phyloP scores from a whole-genome alignment of 2,329 filamentous ascomycete species.

The Monilinia aucupariae region DNA sequence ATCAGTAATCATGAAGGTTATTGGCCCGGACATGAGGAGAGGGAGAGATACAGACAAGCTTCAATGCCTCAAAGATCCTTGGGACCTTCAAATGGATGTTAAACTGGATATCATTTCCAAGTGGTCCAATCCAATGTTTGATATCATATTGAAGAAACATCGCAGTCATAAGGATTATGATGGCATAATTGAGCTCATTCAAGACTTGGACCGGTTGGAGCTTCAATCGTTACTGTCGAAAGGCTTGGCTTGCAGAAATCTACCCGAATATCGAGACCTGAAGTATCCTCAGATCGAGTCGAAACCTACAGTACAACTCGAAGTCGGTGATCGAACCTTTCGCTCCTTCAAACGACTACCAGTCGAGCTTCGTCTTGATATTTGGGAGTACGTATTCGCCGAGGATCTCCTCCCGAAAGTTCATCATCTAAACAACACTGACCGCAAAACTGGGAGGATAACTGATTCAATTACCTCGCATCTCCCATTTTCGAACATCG shows the following conservation, averaged over 20 bases:
- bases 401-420: constrained; percentile 5
- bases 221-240: not conserved
- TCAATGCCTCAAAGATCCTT: not conserved
- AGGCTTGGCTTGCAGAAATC: constrained; percentile 8
- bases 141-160: not conserved
- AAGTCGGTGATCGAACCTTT: not conserved
- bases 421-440: not conserved
- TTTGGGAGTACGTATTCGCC: constrained; percentile 9
- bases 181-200: not conserved
- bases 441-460: not conserved
- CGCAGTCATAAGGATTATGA: not conserved
- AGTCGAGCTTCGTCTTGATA: constrained; percentile 2
- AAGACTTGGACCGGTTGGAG: not conserved
- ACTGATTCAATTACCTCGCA: constrained; percentile 8
- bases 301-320: too few species aligned
- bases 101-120: constrained; percentile 7
- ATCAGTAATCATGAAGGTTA: constrained; percentile 4
- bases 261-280: constrained; percentile 3
- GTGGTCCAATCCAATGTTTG: constrained; percentile 4
- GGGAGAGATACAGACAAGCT: not conserved
- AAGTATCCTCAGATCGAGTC: not conserved
- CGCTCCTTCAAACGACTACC: not conserved
- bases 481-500: constrained; percentile 4
- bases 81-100: not conserved
- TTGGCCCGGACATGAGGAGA: not conserved